Percentiles rank a stretch among this genome's conserved stretches.
phyloP scores from a whole-genome alignment of 179 eudicot species.

The Actinidia arguta region DNA sequence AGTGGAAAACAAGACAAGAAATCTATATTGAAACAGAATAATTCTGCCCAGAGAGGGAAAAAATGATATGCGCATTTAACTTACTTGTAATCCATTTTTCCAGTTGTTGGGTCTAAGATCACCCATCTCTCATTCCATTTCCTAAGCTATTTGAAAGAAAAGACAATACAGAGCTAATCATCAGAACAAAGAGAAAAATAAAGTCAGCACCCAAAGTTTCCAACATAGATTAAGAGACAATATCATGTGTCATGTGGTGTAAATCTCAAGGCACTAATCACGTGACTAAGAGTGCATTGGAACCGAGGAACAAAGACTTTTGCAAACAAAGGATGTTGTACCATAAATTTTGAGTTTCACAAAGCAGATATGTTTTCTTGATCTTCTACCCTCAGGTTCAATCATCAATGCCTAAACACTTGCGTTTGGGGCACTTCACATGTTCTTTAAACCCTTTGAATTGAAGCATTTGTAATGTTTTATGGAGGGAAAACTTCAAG shows the following conservation, averaged over 20 bases:
- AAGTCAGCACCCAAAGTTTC: background rate
- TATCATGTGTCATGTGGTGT: background rate
- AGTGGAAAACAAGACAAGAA: conserved; percentile 7
- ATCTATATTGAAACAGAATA: background rate
- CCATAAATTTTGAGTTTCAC: background rate
- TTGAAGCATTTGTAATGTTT: background rate
- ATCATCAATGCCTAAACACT: background rate
- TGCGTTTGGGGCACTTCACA: background rate
- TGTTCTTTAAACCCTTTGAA: background rate
- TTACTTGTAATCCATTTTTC: conserved; percentile 99
- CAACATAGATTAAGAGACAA: background rate
- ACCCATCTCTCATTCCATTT: conserved; percentile 99
- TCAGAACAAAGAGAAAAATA: conserved; percentile 12
- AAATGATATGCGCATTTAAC: conserved; percentile 21
- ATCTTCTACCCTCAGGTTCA: background rate
- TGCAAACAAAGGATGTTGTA: background rate
- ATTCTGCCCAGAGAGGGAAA: background rate
- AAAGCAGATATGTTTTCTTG: background rate
- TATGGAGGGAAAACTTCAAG: background rate
- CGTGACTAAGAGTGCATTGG: no score
- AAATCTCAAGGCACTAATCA: background rate
- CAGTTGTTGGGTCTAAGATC: conserved; percentile 95
- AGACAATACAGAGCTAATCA: conserved; percentile 10
- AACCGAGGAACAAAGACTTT: no score
- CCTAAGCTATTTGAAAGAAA: conserved; percentile 61